phyloP scores from a whole-genome alignment of 495 filamentous ascomycete genomes.

The Rostrohypoxylon terebratum region DNA sequence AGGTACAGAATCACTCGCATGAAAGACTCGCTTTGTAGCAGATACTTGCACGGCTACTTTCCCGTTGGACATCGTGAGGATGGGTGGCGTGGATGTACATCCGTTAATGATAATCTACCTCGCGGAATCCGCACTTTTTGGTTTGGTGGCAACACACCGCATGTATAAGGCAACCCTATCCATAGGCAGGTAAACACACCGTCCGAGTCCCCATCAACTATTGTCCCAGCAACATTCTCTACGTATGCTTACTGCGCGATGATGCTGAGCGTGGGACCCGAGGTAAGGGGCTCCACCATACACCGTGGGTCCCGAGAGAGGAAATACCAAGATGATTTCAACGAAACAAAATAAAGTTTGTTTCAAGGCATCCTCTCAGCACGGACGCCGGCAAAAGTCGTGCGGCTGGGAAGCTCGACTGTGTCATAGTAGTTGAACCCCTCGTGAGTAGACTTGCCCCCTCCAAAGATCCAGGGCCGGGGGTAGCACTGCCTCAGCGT shows the following conservation, averaged over 20 bases:
- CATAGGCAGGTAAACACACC: slow-evolving; percentile 10
- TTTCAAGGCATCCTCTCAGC: slow-evolving; percentile 19
- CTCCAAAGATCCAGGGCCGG: slow-evolving; percentile 23
- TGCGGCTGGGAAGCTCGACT: background rate
- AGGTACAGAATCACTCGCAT: slow-evolving; percentile 22
- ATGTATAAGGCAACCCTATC: slow-evolving; percentile 17
- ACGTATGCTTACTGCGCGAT: slow-evolving; percentile 16
- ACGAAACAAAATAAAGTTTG: slow-evolving; percentile 21
- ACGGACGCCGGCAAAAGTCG: slow-evolving; percentile 10
- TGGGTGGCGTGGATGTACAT: slow-evolving; percentile 24
- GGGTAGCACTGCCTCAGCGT: slow-evolving; percentile 46
- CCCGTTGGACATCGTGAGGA: slow-evolving; percentile 13
- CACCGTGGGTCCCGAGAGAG: slow-evolving; percentile 4
- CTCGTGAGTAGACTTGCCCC: background rate
- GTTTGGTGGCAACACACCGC: slow-evolving; percentile 12
- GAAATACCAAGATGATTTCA: background rate
- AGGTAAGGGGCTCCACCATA: slow-evolving; percentile 9
- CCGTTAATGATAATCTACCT: slow-evolving; percentile 25
- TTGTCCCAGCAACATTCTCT: slow-evolving; percentile 4
- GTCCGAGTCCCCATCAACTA: slow-evolving; percentile 25
- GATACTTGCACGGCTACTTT: background rate
- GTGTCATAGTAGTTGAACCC: slow-evolving; percentile 5
- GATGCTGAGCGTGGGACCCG: slow-evolving; percentile 19
- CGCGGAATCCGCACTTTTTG: slow-evolving; percentile 7
- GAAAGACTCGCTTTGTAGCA: slow-evolving; percentile 20